Conservation (phyloP, 352 stramenopile species). For the Saprolegnia diclina region DNA sequence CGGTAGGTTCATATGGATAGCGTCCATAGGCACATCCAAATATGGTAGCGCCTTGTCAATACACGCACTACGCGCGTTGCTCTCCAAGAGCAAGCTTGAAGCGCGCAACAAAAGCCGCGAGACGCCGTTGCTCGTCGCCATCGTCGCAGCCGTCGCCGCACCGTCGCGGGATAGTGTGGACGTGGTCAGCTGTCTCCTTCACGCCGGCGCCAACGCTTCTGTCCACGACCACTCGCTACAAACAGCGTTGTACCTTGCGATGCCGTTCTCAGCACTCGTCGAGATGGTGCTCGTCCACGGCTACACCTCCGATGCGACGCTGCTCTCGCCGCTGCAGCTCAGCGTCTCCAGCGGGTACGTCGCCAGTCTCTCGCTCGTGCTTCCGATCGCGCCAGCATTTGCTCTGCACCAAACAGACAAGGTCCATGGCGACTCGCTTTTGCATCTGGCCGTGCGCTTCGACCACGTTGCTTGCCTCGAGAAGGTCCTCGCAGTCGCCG, state of each 20-base stretch:
- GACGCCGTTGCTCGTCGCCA: slow-evolving; percentile 13
- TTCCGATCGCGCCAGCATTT: neutral
- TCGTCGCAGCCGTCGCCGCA: neutral
- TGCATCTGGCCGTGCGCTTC: slow-evolving; percentile 12
- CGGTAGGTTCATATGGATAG: neutral
- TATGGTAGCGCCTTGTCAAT: neutral
- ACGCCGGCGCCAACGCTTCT: neutral
- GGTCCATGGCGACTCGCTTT: slow-evolving; percentile 3
- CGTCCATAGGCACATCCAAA: neutral
- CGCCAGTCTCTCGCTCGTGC: neutral
- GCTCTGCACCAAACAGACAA: neutral
- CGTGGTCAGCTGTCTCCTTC: slow-evolving; percentile 2
- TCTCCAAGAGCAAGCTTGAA: slow-evolving; percentile 23
- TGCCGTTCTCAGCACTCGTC: neutral
- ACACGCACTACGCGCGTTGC: neutral
- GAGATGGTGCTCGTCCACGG: slow-evolving; percentile 19
- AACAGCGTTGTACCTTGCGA: slow-evolving; percentile 5
- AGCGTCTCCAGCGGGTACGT: neutral
- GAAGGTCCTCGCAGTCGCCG: neutral
- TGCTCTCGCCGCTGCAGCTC: slow-evolving; percentile 5
- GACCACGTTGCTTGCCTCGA: neutral
- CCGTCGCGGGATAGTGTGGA: neutral
- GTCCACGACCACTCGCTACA: slow-evolving; percentile 8
- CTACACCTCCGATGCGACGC: neutral
- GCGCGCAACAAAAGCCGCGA: slow-evolving; percentile 12